These are phyloP conservation scores for Pleurotus ostreatus DNA, from an alignment of 768 basidiomycete species.

Conservation along the genomic window DNA sequence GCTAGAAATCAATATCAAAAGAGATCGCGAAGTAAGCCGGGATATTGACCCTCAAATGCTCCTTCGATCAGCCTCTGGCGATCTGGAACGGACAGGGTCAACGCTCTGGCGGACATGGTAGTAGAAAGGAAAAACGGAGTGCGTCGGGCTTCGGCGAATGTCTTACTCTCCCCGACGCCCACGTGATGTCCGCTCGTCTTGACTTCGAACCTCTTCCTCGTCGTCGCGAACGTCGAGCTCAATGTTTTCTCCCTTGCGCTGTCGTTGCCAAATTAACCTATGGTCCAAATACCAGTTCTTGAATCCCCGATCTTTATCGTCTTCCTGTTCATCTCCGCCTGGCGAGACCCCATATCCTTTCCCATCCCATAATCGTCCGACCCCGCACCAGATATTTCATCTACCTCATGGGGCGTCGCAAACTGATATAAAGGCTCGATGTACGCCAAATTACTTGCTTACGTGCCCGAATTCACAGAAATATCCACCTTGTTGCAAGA, in stretches of 20 bases:
- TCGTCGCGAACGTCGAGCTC: no score
- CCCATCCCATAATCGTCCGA: slow-evolving; percentile 45
- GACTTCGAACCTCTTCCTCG: no score
- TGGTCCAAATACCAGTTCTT: no score
- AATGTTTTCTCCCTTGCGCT: no score
- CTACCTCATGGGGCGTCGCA: slow-evolving; percentile 48
- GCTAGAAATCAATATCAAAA: slow-evolving; percentile 32
- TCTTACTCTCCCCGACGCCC: no score
- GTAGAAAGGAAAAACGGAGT: not conserved
- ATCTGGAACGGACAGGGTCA: slow-evolving; percentile 36
- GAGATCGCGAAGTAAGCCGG: not conserved
- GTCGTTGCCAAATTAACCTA: no score
- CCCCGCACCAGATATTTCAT: slow-evolving; percentile 63
- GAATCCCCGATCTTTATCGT: no score
- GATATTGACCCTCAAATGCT: slow-evolving; percentile 51
- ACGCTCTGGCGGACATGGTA: slow-evolving; percentile 19
- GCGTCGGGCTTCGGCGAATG: no score
- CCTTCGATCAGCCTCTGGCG: slow-evolving; percentile 48
- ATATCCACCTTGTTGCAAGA: slow-evolving; percentile 35
- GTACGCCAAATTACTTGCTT: slow-evolving; percentile 25
- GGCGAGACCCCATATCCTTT: slow-evolving; percentile 36
- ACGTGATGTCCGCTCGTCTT: no score
- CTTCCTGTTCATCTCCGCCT: no score
- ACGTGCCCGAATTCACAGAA: not conserved
- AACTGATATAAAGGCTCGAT: slow-evolving; percentile 53